These are phyloP conservation scores for Myotisia sp. DNA, from an alignment of 2,329 filamentous ascomycete genomes.

Conservation along the genomic window DNA sequence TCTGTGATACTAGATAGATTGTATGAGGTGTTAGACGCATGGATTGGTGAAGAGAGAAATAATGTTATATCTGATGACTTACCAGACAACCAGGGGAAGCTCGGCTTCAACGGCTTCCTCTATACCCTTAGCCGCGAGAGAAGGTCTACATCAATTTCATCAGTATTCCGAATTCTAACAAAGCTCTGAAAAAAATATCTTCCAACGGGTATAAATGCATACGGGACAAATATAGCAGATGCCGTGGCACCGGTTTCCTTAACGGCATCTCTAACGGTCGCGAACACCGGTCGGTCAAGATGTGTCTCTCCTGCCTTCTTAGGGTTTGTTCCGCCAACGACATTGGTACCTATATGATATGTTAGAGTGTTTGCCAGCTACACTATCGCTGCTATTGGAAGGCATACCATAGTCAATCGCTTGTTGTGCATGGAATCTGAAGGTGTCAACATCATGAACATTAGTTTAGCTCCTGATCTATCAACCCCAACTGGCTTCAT, in stretches of 20 bases:
- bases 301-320: slow-evolving; percentile 92
- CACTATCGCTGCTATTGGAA: slow-evolving; percentile 7
- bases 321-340: slow-evolving; percentile 95
- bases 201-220: no score
- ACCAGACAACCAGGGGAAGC: slow-evolving; percentile 85
- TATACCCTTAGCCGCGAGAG: slow-evolving; percentile 83
- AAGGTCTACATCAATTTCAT: slow-evolving; percentile 48
- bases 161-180: neutral
- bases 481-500: neutral
- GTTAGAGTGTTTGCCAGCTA: no score
- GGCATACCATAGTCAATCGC: slow-evolving; percentile 92
- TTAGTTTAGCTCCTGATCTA: neutral
- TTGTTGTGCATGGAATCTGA: slow-evolving; percentile 89
- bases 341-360: slow-evolving; percentile 62
- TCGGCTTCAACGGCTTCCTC: slow-evolving; percentile 92
- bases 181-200: neutral
- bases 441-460: slow-evolving; percentile 20
- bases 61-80: no score
- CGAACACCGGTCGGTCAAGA: slow-evolving; percentile 85
- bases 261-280: slow-evolving; percentile 71
- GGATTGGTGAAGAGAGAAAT: neutral
- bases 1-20: slow-evolving; percentile 58
- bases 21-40: neutral
- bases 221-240: slow-evolving; percentile 94
- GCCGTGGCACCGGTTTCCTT: slow-evolving; percentile 83